Evolutionary conservation across 495 filamentous ascomycete genomes (phyloP).

Genomic region (Annulohypoxylon nitens): DNA sequence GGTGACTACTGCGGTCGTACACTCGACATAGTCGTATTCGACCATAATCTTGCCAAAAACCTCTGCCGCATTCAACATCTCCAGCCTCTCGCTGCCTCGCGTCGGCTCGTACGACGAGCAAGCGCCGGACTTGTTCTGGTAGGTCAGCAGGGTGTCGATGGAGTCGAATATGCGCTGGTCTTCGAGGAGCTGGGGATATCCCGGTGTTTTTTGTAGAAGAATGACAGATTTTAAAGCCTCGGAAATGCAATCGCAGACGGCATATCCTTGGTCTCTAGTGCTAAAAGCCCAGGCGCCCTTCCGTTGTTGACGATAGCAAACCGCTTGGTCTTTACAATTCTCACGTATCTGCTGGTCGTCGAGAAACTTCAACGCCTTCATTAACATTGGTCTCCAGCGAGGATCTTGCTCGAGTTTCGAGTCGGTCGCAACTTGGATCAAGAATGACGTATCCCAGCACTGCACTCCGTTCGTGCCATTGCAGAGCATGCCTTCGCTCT

Average conservation of each 20-base stretch:
- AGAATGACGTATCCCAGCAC: constrained; percentile 93
- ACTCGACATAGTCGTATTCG: constrained; percentile 97
- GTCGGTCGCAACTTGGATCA: constrained; percentile 83
- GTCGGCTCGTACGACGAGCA: constrained; percentile 91
- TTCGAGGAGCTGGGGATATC: constrained; percentile 80
- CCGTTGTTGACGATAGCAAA: constrained; percentile 90
- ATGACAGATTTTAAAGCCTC: constrained; percentile 91
- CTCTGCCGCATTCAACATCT: constrained; percentile 92
- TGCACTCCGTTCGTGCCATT: constrained; percentile 98
- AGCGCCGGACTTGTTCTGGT: constrained; percentile 90
- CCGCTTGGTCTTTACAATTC: constrained; percentile 80
- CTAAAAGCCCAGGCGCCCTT: constrained; percentile 98
- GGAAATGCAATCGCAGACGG: constrained; percentile 92
- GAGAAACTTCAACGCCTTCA: constrained; percentile 85
- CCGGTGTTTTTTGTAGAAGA: constrained; percentile 81
- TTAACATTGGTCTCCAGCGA: constrained; percentile 85
- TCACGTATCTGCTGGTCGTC: constrained; percentile 93
- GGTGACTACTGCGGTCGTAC: constrained; percentile 95
- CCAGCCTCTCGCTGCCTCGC: constrained; percentile 80
- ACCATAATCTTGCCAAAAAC: constrained; percentile 99
- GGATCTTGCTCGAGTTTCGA: constrained; percentile 82
- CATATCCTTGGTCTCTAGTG: constrained; percentile 91
- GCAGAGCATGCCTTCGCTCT: constrained; percentile 89
- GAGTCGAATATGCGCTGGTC: constrained; percentile 84
- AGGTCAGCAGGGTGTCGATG: constrained; percentile 89